These are phyloP conservation scores for Thielaviopsis euricoi DNA, from an alignment of 2,329 filamentous ascomycete species.

Conservation along the genomic window DNA sequence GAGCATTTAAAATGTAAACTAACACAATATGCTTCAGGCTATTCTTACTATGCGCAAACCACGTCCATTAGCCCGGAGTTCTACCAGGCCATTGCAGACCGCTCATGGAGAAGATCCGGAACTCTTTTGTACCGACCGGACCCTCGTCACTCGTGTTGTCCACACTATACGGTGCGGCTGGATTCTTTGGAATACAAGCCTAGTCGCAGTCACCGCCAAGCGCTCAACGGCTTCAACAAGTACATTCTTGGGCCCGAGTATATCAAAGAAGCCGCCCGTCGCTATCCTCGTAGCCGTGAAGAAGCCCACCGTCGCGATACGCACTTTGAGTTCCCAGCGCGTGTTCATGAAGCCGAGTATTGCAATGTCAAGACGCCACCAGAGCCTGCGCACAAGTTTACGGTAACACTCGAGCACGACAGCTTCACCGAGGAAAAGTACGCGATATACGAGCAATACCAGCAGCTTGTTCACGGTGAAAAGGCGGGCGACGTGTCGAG, in stretches of 20 bases:
- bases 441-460: conserved; percentile 56
- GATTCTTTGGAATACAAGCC: conserved; percentile 49
- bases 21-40: conserved; percentile 33
- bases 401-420: conserved; percentile 54
- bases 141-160: conserved; percentile 68
- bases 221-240: conserved; percentile 60
- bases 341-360: conserved; percentile 54
- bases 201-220: conserved; percentile 56
- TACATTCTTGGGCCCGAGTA: conserved; percentile 55
- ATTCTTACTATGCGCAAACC: conserved; percentile 53
- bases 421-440: conserved; percentile 64
- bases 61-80: conserved; percentile 44
- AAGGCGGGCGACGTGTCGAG: conserved; percentile 38
- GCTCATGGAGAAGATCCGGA: conserved; percentile 62
- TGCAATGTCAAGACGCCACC: conserved; percentile 37
- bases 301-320: conserved; percentile 46
- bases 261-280: conserved; percentile 42
- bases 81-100: conserved; percentile 57
- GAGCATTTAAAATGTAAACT: conserved; percentile 12
- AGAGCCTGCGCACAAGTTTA: conserved; percentile 49
- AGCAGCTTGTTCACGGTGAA: conserved; percentile 56
- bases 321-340: conserved; percentile 48
- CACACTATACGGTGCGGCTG: conserved; percentile 71
- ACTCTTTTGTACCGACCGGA: conserved; percentile 63
- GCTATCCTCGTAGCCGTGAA: conserved; percentile 51